Conservation (phyloP, 495 filamentous ascomycete species). For the Tuber indicum region DNA sequence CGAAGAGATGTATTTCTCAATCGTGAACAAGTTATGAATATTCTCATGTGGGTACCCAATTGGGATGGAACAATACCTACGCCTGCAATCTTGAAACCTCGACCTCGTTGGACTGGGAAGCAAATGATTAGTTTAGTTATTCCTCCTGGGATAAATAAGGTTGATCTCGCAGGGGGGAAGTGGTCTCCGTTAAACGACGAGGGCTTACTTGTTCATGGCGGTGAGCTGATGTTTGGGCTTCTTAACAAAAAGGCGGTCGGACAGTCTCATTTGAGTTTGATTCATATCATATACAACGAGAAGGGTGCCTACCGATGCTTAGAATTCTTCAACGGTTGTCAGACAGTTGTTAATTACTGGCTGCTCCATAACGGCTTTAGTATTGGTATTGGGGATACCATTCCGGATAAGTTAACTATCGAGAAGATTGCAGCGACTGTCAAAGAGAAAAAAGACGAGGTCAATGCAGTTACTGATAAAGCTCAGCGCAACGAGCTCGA, state of each 20-base stretch:
- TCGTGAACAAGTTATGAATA: slow-evolving; percentile 86
- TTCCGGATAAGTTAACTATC: slow-evolving; percentile 78
- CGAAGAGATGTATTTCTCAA: slow-evolving; percentile 85
- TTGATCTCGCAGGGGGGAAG: slow-evolving; percentile 54
- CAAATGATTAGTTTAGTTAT: slow-evolving; percentile 93
- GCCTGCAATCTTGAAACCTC: slow-evolving; percentile 83
- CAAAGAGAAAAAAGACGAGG: slow-evolving; percentile 68
- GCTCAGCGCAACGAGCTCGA: slow-evolving; percentile 84
- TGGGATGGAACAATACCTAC: slow-evolving; percentile 94
- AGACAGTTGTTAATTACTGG: slow-evolving; percentile 94
- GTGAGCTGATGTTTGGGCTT: slow-evolving; percentile 83
- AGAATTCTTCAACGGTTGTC: slow-evolving; percentile 89
- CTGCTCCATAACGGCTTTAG: slow-evolving; percentile 95
- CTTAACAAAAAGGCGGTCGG: slow-evolving; percentile 91
- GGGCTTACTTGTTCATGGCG: slow-evolving; percentile 73
- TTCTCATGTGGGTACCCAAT: slow-evolving; percentile 91
- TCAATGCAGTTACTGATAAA: slow-evolving; percentile 60
- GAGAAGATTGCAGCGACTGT: slow-evolving; percentile 75
- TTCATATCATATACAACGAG: slow-evolving; percentile 96
- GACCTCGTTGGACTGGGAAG: slow-evolving; percentile 96
- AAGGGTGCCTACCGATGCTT: slow-evolving; percentile 76
- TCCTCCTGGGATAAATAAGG: slow-evolving; percentile 74
- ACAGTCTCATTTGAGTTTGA: slow-evolving; percentile 74
- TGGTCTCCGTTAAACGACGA: slow-evolving; percentile 66
- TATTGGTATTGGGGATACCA: slow-evolving; percentile 97